Evolutionary conservation across 257 asterid genomes (phyloP), one percentile per base, ranked within the genome.

Genomic region (Euphrasia confusa): DNA sequence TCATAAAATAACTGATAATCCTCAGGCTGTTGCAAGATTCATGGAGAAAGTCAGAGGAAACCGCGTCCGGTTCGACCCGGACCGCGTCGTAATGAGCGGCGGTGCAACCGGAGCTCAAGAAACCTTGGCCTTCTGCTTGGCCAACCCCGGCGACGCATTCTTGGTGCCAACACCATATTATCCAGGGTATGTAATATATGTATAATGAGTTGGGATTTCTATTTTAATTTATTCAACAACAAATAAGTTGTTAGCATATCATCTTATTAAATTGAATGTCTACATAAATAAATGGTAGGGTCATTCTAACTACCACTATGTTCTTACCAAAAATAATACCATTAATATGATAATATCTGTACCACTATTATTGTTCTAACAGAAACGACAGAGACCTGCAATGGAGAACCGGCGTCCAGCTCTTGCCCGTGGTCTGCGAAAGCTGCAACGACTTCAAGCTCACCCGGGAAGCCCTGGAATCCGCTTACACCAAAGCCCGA

Each of bases 61-160:
- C 64, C 42, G 60, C 66, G 97, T 80, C 26, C 78, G 62, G 47
- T 84, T 87, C 72, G 88, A 90, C 66, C 88, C 97, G 1, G 72
- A 72, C 50, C 81, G 85, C 8, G 77, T 90, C 52, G 94, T 90
- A 0, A 84, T 90, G 95, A 78, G 88, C 48, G 97, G 95, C 12
- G 97, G 97, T 2, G 97, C 97, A 50, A 90, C 95, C 5, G 95
- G 92, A 26, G 97, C 90, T 52, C 87, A 80, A 37, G 97, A 90
- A 76, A 78, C 76, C 7, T 63, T 90, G 39, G 85, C 95, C 58
- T 87, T 90, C 73, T 90, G 97, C 57, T 75, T 90, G 83, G 97
- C 90, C 30, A 84, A 90, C 60, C 82, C 87, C 11, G 94, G 92
- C 21, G 97, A 87, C 5, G 95, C 95, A 1, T 69, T 90, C 30